phyloP scores from a whole-genome alignment of 257 asterid genomes.

The Solanum clarkiae region DNA sequence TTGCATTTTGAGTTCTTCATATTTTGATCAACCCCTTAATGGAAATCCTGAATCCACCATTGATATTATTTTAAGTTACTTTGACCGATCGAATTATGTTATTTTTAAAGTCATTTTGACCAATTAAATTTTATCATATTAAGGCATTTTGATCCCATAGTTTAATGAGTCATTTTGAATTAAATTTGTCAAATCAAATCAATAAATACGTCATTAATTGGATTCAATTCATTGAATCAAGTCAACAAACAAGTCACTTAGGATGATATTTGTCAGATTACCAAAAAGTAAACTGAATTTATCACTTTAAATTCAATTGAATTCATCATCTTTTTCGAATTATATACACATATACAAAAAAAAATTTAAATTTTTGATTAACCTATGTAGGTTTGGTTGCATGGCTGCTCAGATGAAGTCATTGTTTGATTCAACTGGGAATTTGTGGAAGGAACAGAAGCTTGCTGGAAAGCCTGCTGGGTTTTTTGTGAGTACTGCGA shows the following conservation, averaged over 20 bases:
- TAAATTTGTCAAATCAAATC: background rate
- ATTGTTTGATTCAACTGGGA: conserved; percentile 85
- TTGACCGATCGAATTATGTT: background rate
- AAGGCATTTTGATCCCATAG: background rate
- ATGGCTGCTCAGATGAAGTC: conserved; percentile 99
- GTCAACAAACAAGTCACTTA: background rate
- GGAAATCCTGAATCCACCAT: background rate
- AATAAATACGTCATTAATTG: background rate
- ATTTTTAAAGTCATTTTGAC: background rate
- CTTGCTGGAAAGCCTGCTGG: conserved; percentile 96
- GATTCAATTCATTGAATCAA: background rate
- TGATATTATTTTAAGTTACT: no score
- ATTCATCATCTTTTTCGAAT: background rate
- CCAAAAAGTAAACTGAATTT: background rate
- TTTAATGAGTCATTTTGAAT: background rate
- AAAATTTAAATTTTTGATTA: background rate
- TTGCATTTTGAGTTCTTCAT: no score
- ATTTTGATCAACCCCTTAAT: background rate
- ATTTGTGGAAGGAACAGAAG: conserved; percentile 76
- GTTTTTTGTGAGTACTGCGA: conserved; percentile 86
- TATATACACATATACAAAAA: background rate
- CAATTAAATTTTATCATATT: background rate
- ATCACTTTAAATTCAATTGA: no score
- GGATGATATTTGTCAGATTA: background rate
- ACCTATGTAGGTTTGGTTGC: conserved; percentile 18